phyloP scores from a whole-genome alignment of 1,139 yeast species.

The Chernovozyma aurita region DNA sequence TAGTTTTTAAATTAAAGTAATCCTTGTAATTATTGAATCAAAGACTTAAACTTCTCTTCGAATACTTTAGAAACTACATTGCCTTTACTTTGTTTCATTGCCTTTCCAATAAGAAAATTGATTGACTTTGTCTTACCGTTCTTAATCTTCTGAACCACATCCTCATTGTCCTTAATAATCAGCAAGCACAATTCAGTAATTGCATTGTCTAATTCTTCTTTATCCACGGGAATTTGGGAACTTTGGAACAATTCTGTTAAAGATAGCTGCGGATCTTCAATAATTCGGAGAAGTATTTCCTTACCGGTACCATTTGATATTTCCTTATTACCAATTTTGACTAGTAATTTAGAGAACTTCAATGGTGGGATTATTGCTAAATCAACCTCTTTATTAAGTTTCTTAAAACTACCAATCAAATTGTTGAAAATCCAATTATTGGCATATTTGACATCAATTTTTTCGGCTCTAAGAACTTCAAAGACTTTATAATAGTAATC shows the following conservation, averaged over 20 bases:
- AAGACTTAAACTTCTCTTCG: conserved; percentile 35
- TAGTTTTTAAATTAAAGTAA: not conserved
- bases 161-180: conserved; percentile 48
- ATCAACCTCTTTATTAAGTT: conserved; percentile 40
- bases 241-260: conserved; percentile 48
- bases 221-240: conserved; percentile 20
- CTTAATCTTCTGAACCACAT: conserved; percentile 52
- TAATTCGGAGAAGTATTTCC: not conserved
- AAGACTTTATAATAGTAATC: conserved; percentile 50
- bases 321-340: conserved; percentile 16
- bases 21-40: conserved; percentile 11
- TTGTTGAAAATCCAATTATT: conserved; percentile 87
- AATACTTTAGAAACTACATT: conserved; percentile 51
- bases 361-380: conserved; percentile 25
- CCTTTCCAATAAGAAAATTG: conserved; percentile 77
- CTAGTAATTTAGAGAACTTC: conserved; percentile 22
- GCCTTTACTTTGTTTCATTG: conserved; percentile 77
- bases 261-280: conserved; percentile 30
- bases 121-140: conserved; percentile 62
- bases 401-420: conserved; percentile 64
- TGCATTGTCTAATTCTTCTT: conserved; percentile 36
- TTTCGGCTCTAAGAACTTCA: conserved; percentile 15
- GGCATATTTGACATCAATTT: conserved; percentile 34
- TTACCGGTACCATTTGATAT: conserved; percentile 12
- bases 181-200: conserved; percentile 48